Conservation (phyloP, 2,329 filamentous ascomycete genomes). For the Geosmithia flava region DNA sequence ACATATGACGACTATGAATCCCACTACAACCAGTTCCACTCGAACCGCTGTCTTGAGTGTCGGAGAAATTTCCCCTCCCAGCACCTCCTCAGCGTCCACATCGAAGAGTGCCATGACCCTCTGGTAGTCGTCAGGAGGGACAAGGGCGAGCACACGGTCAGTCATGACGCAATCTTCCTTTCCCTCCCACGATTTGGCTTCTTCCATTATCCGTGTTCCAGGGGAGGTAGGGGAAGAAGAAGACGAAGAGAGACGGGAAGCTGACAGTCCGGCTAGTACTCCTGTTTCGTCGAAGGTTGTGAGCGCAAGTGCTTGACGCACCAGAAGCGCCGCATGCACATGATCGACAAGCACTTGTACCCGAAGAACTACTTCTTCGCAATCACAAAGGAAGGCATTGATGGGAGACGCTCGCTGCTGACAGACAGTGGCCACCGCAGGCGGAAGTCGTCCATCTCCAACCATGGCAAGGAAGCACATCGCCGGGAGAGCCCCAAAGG, state of each 20-base stretch:
- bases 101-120: slow-evolving; percentile 84
- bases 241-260: slow-evolving; percentile 34
- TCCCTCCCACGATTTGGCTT: background rate
- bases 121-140: slow-evolving; percentile 60
- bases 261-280: slow-evolving; percentile 42
- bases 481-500: slow-evolving; percentile 19
- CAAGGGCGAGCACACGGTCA: slow-evolving; percentile 74
- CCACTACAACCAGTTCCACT: slow-evolving; percentile 72
- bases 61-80: slow-evolving; percentile 77
- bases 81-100: slow-evolving; percentile 71
- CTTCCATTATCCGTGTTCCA: background rate
- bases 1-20: slow-evolving; percentile 74
- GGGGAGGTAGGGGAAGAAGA: slow-evolving; percentile 25
- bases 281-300: slow-evolving; percentile 83
- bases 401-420: slow-evolving; percentile 70
- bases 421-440: slow-evolving; percentile 39
- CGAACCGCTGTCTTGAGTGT: slow-evolving; percentile 77
- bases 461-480: slow-evolving; percentile 17
- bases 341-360: slow-evolving; percentile 91
- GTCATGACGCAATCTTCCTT: slow-evolving; percentile 9
- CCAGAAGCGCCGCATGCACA: slow-evolving; percentile 74
- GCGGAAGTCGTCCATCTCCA: slow-evolving; percentile 25
- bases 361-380: slow-evolving; percentile 81
- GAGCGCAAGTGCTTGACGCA: slow-evolving; percentile 73
- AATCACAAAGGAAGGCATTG: slow-evolving; percentile 81